Evolutionary conservation across 108 stramenopile species (phyloP).

Genomic region (Cyclotella atomus): DNA sequence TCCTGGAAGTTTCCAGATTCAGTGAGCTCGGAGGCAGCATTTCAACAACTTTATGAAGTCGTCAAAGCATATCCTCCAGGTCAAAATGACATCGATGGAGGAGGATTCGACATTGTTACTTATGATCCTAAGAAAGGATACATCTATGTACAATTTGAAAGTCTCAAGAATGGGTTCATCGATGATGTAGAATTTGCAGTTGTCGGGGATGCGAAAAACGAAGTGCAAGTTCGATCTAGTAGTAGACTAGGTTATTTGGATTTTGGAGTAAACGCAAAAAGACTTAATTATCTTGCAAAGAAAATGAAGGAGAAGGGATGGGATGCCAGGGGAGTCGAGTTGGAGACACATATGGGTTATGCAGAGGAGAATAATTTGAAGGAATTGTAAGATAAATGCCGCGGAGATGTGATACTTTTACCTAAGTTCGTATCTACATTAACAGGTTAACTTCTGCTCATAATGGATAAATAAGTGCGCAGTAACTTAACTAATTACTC

Average conservation of each 20-base stretch:
- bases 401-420: no score
- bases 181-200: slow-evolving; percentile 78
- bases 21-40: slow-evolving; percentile 50
- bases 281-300: slow-evolving; percentile 79
- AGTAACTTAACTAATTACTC: no score
- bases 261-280: slow-evolving; percentile 85
- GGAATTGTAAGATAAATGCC: slow-evolving; percentile 17
- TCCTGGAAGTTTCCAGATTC: slow-evolving; percentile 63
- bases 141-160: slow-evolving; percentile 83
- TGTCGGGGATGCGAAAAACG: slow-evolving; percentile 24
- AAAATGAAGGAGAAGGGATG: slow-evolving; percentile 68
- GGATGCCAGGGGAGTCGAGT: slow-evolving; percentile 75
- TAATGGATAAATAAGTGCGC: no score
- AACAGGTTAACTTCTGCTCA: no score
- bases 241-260: slow-evolving; percentile 83
- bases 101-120: slow-evolving; percentile 84
- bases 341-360: slow-evolving; percentile 73
- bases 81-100: slow-evolving; percentile 83
- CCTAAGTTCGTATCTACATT: no score
- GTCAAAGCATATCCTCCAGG: slow-evolving; percentile 75
- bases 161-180: slow-evolving; percentile 81
- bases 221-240: slow-evolving; percentile 74
- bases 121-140: slow-evolving; percentile 71
- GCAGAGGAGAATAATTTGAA: slow-evolving; percentile 64
- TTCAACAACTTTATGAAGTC: slow-evolving; percentile 62